phyloP scores from a whole-genome alignment of 2,329 filamentous ascomycete species.

The Clarireedia monteithiana region DNA sequence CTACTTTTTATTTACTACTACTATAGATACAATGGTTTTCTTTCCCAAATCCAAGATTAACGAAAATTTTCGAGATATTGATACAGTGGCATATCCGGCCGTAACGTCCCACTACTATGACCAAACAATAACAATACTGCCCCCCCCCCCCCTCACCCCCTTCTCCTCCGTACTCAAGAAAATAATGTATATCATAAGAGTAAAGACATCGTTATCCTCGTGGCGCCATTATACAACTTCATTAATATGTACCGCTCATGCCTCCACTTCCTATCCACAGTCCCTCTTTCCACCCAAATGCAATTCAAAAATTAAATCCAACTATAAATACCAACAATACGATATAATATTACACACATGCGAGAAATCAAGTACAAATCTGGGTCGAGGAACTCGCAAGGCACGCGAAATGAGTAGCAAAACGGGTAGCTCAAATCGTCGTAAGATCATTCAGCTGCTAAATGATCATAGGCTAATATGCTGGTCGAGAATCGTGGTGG shows the following conservation, averaged over 20 bases:
- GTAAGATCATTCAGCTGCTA: background rate
- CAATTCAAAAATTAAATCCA: background rate
- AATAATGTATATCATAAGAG: slow-evolving; percentile 5
- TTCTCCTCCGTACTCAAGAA: background rate
- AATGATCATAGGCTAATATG: background rate
- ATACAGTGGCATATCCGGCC: background rate
- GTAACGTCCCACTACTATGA: background rate
- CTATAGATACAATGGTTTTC: background rate
- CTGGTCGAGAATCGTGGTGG: background rate
- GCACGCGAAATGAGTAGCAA: background rate
- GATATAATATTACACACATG: too few relatives aligned
- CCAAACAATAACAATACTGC: background rate
- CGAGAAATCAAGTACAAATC: too few relatives aligned
- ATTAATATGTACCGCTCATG: slow-evolving; percentile 1
- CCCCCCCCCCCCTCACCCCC: background rate
- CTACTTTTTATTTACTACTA: background rate
- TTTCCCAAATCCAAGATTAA: background rate
- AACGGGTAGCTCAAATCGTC: background rate
- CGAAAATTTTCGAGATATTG: background rate
- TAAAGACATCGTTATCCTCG: slow-evolving; percentile 1
- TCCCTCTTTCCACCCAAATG: background rate
- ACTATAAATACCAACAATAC: background rate
- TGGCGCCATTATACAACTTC: slow-evolving; percentile 2
- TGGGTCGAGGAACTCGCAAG: too few relatives aligned
- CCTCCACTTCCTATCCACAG: background rate